These are phyloP conservation scores for Podospora australis DNA, from an alignment of 495 filamentous ascomycete species.

Conservation along the genomic window DNA sequence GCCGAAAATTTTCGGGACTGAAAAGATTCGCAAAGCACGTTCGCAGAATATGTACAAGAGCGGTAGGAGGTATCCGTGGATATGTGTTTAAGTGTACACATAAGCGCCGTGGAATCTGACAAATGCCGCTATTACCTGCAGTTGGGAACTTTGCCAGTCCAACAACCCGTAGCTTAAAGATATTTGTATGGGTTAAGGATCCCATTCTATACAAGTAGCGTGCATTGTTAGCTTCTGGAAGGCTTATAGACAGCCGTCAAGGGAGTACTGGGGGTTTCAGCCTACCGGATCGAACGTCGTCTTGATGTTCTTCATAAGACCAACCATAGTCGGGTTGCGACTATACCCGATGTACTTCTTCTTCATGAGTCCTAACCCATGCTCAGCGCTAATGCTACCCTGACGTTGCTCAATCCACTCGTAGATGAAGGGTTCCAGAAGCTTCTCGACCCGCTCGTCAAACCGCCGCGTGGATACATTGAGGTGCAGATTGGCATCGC, in stretches of 20 bases:
- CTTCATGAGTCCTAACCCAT: conserved; percentile 91
- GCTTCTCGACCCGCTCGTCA: conserved; percentile 82
- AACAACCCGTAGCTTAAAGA: conserved; percentile 33
- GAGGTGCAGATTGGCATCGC: conserved; percentile 88
- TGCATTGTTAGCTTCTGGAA: neutral
- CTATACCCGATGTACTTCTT: conserved; percentile 91
- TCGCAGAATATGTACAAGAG: conserved; percentile 11
- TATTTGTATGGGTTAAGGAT: conserved; percentile 93
- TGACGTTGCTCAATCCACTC: conserved; percentile 86
- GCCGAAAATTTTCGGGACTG: neutral
- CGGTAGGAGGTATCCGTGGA: conserved; percentile 3
- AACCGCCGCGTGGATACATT: conserved; percentile 78
- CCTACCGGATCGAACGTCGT: conserved; percentile 83
- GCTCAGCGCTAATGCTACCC: conserved; percentile 93
- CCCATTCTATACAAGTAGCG: conserved; percentile 55
- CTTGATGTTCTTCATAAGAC: conserved; percentile 92
- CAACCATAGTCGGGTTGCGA: conserved; percentile 75
- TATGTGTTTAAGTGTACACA: too few relatives aligned
- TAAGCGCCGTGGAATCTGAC: neutral
- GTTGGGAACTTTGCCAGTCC: neutral
- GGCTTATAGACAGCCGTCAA: neutral
- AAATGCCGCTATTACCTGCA: neutral
- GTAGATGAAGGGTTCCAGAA: conserved; percentile 90
- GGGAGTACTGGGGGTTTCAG: too few relatives aligned
- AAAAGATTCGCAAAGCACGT: neutral